Evolutionary conservation across 148 eudicot genomes (phyloP).

Genomic region (Fagopyrum homotropicum): DNA sequence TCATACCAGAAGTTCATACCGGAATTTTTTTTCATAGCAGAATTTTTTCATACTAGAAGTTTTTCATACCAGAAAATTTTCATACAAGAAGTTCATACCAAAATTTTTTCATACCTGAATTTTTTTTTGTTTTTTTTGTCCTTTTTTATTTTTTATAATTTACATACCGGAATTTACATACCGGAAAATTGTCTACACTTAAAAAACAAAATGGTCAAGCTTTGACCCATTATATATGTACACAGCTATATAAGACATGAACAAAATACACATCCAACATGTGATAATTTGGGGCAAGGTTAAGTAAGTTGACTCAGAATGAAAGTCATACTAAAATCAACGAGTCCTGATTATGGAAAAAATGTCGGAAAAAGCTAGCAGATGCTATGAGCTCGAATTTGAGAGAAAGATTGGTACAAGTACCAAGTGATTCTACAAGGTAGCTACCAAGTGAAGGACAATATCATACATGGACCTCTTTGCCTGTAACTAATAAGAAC

Average conservation of each 20-base stretch:
- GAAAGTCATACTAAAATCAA: not conserved
- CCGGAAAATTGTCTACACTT: too few relatives aligned
- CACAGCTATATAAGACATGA: not conserved
- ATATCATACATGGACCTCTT: not conserved
- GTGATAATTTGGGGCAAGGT: too few relatives aligned
- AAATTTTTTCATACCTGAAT: too few relatives aligned
- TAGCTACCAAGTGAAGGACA: not conserved
- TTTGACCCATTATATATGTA: not conserved
- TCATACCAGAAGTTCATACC: too few relatives aligned
- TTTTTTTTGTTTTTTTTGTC: too few relatives aligned
- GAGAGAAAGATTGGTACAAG: not conserved
- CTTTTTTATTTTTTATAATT: too few relatives aligned
- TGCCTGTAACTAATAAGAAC: constrained; percentile 10
- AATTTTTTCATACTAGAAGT: too few relatives aligned
- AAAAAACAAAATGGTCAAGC: not conserved
- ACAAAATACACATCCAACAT: not conserved
- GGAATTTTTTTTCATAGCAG: too few relatives aligned
- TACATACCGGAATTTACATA: too few relatives aligned
- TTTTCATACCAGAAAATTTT: too few relatives aligned
- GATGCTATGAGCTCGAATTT: not conserved
- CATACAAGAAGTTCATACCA: too few relatives aligned
- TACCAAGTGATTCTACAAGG: not conserved
- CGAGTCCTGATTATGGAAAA: not conserved
- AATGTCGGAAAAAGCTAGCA: not conserved
- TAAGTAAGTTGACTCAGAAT: too few relatives aligned